phyloP scores from a whole-genome alignment of 2,329 filamentous ascomycete genomes.

The Penicillium fuscoglaucum region DNA sequence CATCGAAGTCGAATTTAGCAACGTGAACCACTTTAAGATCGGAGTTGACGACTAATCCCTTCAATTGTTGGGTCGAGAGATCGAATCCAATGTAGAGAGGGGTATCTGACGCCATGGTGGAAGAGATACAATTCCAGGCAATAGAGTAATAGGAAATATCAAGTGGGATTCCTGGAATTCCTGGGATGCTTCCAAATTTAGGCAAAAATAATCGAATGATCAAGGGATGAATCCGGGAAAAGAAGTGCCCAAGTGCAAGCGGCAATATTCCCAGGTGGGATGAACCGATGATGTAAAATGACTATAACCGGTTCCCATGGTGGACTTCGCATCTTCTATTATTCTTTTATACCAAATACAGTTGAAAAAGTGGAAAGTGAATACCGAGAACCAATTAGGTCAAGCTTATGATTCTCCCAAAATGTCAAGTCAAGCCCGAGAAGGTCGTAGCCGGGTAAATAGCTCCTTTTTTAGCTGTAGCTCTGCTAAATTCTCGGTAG shows the following conservation, averaged over 20 bases:
- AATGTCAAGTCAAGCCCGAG: constrained; percentile 6
- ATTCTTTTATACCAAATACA: not conserved
- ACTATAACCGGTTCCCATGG: constrained; percentile 6
- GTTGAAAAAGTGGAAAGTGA: constrained; percentile 2
- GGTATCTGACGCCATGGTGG: constrained; percentile 43
- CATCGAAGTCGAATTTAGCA: constrained; percentile 94
- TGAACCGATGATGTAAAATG: constrained; percentile 24
- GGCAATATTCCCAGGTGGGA: constrained; percentile 10
- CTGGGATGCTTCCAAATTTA: not conserved
- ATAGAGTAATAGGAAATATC: not conserved
- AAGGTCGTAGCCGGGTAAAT: constrained; percentile 8
- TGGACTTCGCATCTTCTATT: not conserved
- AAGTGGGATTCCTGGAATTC: not conserved
- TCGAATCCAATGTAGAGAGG: constrained; percentile 90
- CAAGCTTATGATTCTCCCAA: not conserved
- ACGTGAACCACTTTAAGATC: constrained; percentile 77
- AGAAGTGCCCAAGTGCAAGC: constrained; percentile 4
- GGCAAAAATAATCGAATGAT: not conserved
- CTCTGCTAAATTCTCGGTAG: constrained; percentile 21
- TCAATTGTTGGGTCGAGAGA: constrained; percentile 93
- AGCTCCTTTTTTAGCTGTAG: not conserved
- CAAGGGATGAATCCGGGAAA: not conserved
- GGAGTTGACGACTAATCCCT: constrained; percentile 84
- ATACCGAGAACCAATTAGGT: constrained; percentile 6
- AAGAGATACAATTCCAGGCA: not conserved